phyloP scores from a whole-genome alignment of 1,139 yeast species.

The Kodamaea sp. region DNA sequence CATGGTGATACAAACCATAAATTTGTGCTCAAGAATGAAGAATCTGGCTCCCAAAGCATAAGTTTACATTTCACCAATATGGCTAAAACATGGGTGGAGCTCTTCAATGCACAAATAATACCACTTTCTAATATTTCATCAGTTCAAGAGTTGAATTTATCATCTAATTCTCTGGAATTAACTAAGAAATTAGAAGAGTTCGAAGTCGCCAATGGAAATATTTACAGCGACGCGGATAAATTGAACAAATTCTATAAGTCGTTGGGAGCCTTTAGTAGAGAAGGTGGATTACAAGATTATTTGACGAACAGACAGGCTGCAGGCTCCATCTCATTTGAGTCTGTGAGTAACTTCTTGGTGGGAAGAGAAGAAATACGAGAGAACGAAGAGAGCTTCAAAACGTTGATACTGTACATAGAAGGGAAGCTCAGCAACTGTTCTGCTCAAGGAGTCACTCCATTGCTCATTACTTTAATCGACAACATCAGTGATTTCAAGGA shows the following conservation, averaged over 20 bases:
- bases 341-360: constrained; percentile 22
- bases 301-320: constrained; percentile 2
- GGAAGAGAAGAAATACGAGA: constrained; percentile 10
- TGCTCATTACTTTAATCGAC: constrained; percentile 15
- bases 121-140: constrained; percentile 17
- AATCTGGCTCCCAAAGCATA: constrained; percentile 13
- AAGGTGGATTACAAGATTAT: constrained; percentile 10
- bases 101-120: constrained; percentile 25
- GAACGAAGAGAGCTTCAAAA: constrained; percentile 8
- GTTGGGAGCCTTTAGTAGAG: constrained; percentile 18
- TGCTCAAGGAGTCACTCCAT: constrained; percentile 20
- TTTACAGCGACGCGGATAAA: constrained; percentile 9
- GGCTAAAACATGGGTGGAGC: constrained; percentile 31
- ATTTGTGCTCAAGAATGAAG: constrained; percentile 22
- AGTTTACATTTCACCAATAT: constrained; percentile 32
- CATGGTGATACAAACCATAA: constrained; percentile 29
- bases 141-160: constrained; percentile 4
- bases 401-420: constrained; percentile 20
- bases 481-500: constrained; percentile 2
- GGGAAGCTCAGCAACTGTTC: constrained; percentile 20
- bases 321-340: constrained; percentile 22
- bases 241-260: constrained; percentile 18
- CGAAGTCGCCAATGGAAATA: constrained; percentile 1
- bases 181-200: constrained; percentile 1
- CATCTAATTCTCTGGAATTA: constrained; percentile 3